These are phyloP conservation scores for Hortiboletus campestris DNA, from an alignment of 768 basidiomycete genomes.

Conservation along the genomic window DNA sequence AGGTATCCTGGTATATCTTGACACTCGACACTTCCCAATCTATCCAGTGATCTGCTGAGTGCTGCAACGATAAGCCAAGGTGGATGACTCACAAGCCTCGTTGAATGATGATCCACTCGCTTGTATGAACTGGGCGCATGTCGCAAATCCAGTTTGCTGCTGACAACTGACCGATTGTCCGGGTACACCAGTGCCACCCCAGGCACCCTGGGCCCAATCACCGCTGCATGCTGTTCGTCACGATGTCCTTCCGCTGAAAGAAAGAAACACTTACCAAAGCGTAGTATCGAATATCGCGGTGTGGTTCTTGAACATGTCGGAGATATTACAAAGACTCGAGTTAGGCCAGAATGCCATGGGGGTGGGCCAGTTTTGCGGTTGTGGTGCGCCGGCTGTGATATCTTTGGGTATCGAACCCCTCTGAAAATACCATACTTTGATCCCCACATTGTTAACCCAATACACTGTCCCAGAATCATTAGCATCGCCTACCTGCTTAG, in stretches of 20 bases:
- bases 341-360: conserved; percentile 78
- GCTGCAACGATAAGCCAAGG: not conserved
- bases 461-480: conserved; percentile 13
- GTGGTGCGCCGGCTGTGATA: conserved; percentile 68
- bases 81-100: conserved; percentile 68
- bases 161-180: conserved; percentile 89
- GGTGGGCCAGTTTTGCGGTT: conserved; percentile 72
- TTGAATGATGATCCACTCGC: conserved; percentile 66
- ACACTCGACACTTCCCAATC: conserved; percentile 84
- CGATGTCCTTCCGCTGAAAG: not conserved
- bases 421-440: conserved; percentile 81
- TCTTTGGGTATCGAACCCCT: conserved; percentile 73
- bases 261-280: conserved; percentile 52
- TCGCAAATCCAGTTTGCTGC: conserved; percentile 73
- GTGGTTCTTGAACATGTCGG: conserved; percentile 75
- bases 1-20: conserved; percentile 60
- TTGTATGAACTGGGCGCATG: conserved; percentile 76
- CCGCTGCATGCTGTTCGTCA: conserved; percentile 48
- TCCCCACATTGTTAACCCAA: conserved; percentile 59
- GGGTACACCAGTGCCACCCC: conserved; percentile 68
- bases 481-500: not conserved
- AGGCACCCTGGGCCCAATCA: conserved; percentile 86
- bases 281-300: conserved; percentile 84
- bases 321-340: conserved; percentile 69
- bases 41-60: conserved; percentile 28